Conservation (phyloP, 2,329 filamentous ascomycete species). For the Microcera coccophila region DNA sequence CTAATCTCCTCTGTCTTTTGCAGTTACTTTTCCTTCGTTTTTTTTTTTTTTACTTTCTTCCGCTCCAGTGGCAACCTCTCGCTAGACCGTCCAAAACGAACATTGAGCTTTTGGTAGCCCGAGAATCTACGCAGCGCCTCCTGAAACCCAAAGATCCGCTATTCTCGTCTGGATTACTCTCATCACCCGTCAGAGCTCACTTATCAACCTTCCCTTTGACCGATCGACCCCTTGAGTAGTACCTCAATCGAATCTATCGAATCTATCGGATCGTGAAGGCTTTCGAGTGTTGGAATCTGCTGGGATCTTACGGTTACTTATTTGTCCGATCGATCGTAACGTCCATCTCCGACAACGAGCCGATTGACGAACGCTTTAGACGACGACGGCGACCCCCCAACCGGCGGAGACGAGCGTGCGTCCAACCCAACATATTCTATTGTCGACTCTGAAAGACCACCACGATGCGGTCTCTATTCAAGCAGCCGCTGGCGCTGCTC, state of each 20-base stretch:
- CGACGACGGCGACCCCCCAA: slow-evolving; percentile 7
- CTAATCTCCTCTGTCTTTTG: slow-evolving; percentile 17
- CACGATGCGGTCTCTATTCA: slow-evolving; percentile 47
- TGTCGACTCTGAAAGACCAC: slow-evolving; percentile 10
- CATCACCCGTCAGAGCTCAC: background rate
- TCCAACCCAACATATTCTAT: slow-evolving; percentile 4
- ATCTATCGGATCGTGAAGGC: background rate
- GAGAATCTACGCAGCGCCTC: slow-evolving; percentile 13
- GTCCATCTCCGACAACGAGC: slow-evolving; percentile 1
- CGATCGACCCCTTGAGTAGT: background rate
- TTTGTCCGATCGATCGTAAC: slow-evolving; percentile 1
- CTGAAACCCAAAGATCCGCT: slow-evolving; percentile 10
- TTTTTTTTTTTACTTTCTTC: slow-evolving; percentile 14
- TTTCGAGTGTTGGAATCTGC: background rate
- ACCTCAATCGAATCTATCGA: background rate
- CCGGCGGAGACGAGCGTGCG: slow-evolving; percentile 2
- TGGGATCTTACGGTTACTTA: background rate
- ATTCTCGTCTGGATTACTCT: background rate
- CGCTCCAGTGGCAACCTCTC: slow-evolving; percentile 20
- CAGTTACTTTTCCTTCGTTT: slow-evolving; percentile 10
- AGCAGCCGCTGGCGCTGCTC: slow-evolving; percentile 44
- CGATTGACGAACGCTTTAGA: slow-evolving; percentile 2
- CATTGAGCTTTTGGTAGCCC: no score
- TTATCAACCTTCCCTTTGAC: no score
- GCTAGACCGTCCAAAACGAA: slow-evolving; percentile 14